These are phyloP conservation scores for Panaeolus cyanescens DNA, from an alignment of 768 basidiomycete genomes.

Conservation along the genomic window DNA sequence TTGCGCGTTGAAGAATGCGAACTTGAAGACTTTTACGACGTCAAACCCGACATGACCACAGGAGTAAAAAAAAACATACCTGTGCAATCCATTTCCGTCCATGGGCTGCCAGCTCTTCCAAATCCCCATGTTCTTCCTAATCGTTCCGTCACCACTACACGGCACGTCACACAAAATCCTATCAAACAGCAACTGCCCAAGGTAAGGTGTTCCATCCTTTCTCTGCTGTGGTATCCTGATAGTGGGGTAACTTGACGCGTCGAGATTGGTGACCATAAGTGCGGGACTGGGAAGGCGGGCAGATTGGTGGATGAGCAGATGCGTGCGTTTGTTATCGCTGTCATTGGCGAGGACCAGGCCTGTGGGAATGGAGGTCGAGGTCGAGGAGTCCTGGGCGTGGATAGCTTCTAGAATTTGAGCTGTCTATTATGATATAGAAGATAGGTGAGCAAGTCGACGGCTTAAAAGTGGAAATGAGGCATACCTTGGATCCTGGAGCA, in stretches of 20 bases:
- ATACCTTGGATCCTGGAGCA: conserved; percentile 94
- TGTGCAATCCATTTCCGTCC: conserved; percentile 90
- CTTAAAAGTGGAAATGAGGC: conserved; percentile 6
- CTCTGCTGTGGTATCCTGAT: conserved; percentile 51
- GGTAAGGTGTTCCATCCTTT: conserved; percentile 31
- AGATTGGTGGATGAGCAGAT: conserved; percentile 97
- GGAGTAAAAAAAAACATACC: conserved; percentile 38
- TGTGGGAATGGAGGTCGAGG: conserved; percentile 67
- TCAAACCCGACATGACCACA: conserved; percentile 9
- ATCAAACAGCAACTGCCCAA: conserved; percentile 76
- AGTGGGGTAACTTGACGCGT: conserved; percentile 84
- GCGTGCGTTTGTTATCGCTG: conserved; percentile 90
- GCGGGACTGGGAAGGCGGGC: conserved; percentile 89
- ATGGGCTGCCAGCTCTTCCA: conserved; percentile 91
- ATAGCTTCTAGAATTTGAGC: conserved; percentile 96
- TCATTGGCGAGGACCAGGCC: conserved; percentile 96
- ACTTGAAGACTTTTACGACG: conserved; percentile 70
- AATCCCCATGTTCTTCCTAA: conserved; percentile 92
- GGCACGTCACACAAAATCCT: conserved; percentile 96
- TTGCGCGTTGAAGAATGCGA: conserved; percentile 89
- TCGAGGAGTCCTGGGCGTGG: conserved; percentile 73
- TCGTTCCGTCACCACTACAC: conserved; percentile 95
- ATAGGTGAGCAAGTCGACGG: not conserved
- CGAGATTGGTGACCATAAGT: conserved; percentile 94
- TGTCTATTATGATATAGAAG: conserved; percentile 51